These are phyloP conservation scores for Laburnicola sp. DNA, from an alignment of 2,329 filamentous ascomycete genomes.

Conservation along the genomic window DNA sequence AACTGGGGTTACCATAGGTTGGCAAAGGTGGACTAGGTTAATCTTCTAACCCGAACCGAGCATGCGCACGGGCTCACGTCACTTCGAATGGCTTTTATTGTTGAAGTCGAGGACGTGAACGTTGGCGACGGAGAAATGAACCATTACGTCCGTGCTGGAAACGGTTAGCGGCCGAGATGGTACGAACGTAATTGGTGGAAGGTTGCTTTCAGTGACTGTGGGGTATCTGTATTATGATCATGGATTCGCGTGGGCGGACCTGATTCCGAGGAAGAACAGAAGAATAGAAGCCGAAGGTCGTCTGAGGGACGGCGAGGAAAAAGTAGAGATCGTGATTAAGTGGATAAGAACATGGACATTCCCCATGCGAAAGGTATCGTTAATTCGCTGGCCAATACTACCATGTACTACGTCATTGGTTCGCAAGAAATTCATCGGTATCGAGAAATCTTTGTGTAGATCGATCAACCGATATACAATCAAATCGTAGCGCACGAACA, in stretches of 20 bases:
- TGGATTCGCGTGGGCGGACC: slow-evolving; percentile 3
- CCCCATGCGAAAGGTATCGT: no score
- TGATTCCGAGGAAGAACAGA: neutral
- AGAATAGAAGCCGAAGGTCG: neutral
- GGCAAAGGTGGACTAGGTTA: slow-evolving; percentile 17
- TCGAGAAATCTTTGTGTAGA: no score
- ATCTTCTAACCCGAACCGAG: slow-evolving; percentile 21
- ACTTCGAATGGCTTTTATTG: slow-evolving; percentile 15
- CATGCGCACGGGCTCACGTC: slow-evolving; percentile 16
- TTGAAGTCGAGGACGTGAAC: slow-evolving; percentile 18
- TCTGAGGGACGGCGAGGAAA: no score
- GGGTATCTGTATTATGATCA: neutral
- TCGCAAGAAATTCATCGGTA: neutral
- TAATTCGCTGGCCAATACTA: no score
- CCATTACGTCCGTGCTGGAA: slow-evolving; percentile 26
- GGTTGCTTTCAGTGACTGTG: slow-evolving; percentile 12
- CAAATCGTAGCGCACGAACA: neutral
- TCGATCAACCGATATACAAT: neutral
- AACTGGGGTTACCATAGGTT: slow-evolving; percentile 23
- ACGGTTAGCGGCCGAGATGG: slow-evolving; percentile 8
- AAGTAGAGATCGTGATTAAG: neutral
- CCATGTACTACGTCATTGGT: neutral
- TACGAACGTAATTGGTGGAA: slow-evolving; percentile 32
- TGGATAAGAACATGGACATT: no score
- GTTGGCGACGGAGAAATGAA: slow-evolving; percentile 25